These are phyloP conservation scores for Plasmodium cynomolgi DNA, from an alignment of 169 alveolate genomes.

Conservation along the genomic window DNA sequence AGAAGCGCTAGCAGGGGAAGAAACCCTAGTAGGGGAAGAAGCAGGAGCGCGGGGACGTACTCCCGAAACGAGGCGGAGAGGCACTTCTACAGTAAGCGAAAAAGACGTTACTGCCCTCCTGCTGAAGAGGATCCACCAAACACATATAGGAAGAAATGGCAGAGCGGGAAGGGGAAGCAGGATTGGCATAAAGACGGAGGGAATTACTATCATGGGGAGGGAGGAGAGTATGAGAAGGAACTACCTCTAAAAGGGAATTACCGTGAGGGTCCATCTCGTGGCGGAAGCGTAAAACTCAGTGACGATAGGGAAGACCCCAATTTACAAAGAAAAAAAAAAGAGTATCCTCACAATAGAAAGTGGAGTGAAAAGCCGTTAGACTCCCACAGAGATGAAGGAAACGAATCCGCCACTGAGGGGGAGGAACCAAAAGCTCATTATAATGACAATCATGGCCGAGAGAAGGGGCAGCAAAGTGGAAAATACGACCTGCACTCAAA, in stretches of 20 bases:
- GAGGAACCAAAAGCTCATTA: not conserved
- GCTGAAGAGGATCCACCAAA: not conserved
- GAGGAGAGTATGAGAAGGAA: not conserved
- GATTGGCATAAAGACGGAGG: slow-evolving; percentile 1
- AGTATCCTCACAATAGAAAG: not conserved
- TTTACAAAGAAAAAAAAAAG: not conserved
- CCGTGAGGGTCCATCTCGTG: not conserved
- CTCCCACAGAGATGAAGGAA: not conserved
- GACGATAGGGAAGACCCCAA: slow-evolving; percentile 2
- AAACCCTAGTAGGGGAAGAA: not conserved
- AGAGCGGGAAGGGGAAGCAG: not conserved
- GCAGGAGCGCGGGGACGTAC: not conserved
- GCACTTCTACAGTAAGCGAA: not conserved
- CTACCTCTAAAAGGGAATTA: not conserved
- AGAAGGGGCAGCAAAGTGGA: not conserved
- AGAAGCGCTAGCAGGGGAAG: not conserved
- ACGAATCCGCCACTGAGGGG: not conserved
- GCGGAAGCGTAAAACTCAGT: not conserved
- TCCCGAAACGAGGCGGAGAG: too few species aligned
- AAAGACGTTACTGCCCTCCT: not conserved
- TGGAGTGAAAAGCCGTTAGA: not conserved
- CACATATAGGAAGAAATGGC: not conserved
- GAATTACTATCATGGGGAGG: not conserved
- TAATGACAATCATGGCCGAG: not conserved
- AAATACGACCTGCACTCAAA: not conserved